Conservation (phyloP, 1,284 basidiomycete genomes). For the Gymnopus androsaceus region DNA sequence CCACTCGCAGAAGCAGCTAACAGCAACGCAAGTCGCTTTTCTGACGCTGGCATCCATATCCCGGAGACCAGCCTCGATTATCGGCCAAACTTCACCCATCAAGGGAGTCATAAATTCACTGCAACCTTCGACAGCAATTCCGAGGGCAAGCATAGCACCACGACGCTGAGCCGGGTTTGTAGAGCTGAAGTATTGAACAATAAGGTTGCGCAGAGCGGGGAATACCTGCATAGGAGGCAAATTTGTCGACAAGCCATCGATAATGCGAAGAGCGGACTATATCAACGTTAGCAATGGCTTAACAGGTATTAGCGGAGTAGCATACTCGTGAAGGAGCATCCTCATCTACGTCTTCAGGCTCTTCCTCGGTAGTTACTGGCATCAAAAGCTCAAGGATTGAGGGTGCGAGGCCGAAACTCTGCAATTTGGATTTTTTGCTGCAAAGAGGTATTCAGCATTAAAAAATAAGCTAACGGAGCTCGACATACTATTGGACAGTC, state of each 20-base stretch:
- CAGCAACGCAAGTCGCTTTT: slow-evolving; percentile 93
- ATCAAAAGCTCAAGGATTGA: slow-evolving; percentile 91
- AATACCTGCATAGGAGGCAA: slow-evolving; percentile 97
- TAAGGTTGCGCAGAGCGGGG: slow-evolving; percentile 84
- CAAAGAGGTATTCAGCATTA: slow-evolving; percentile 32
- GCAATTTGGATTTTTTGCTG: slow-evolving; percentile 94
- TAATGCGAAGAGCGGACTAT: slow-evolving; percentile 89
- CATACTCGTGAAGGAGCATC: slow-evolving; percentile 88
- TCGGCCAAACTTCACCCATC: slow-evolving; percentile 92
- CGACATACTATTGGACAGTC: slow-evolving; percentile 87
- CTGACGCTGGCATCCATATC: slow-evolving; percentile 87
- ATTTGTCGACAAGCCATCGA: slow-evolving; percentile 92
- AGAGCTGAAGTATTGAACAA: slow-evolving; percentile 82
- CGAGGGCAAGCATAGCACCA: slow-evolving; percentile 94
- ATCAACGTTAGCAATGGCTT: slow-evolving; percentile 15
- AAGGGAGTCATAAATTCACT: slow-evolving; percentile 97
- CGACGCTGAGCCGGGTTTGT: slow-evolving; percentile 81
- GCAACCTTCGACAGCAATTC: slow-evolving; percentile 96
- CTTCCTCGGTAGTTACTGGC: slow-evolving; percentile 93
- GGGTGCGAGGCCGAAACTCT: slow-evolving; percentile 83
- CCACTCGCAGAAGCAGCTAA: slow-evolving; percentile 98
- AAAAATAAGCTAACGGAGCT: not conserved
- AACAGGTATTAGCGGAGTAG: slow-evolving; percentile 16
- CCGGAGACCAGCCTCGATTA: slow-evolving; percentile 87
- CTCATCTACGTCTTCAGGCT: slow-evolving; percentile 78